phyloP scores from a whole-genome alignment of 805 yeast species.

The Komagataella ulmi region DNA sequence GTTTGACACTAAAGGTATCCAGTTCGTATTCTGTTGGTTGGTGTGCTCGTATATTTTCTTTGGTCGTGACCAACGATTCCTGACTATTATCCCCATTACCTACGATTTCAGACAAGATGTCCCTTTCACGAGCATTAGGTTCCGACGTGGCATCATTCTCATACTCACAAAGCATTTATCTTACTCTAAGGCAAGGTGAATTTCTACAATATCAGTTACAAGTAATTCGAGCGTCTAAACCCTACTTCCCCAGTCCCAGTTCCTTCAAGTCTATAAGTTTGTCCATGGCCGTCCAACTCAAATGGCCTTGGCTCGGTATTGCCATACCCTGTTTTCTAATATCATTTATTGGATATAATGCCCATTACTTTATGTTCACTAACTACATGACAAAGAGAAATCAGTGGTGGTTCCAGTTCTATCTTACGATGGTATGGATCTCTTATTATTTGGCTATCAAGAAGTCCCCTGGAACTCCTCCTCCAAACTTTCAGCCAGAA shows the following conservation, averaged over 20 bases:
- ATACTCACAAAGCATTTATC: background rate
- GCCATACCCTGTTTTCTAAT: slow-evolving; percentile 49
- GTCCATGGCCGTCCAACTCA: slow-evolving; percentile 8
- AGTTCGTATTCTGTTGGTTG: background rate
- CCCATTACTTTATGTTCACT: slow-evolving; percentile 42
- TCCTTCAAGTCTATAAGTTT: background rate
- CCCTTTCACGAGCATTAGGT: background rate
- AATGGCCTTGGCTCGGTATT: slow-evolving; percentile 11
- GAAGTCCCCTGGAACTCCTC: slow-evolving; percentile 59
- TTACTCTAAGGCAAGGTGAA: background rate
- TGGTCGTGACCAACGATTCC: background rate
- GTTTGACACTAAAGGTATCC: background rate
- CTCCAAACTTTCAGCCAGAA: slow-evolving; percentile 24
- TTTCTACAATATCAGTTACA: too few relatives aligned
- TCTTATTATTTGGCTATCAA: slow-evolving; percentile 60
- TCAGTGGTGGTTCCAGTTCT: slow-evolving; percentile 33
- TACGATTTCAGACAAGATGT: background rate
- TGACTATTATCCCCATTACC: background rate
- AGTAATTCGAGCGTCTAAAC: background rate
- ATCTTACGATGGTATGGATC: slow-evolving; percentile 51
- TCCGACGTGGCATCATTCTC: background rate
- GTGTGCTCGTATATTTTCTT: background rate
- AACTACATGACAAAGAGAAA: slow-evolving; percentile 22
- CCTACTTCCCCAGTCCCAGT: background rate
- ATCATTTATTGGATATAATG: slow-evolving; percentile 43